Base-by-base conservation (phyloP, 2,329 filamentous ascomycete genomes). In the Colletotrichum falcatum region DNA sequence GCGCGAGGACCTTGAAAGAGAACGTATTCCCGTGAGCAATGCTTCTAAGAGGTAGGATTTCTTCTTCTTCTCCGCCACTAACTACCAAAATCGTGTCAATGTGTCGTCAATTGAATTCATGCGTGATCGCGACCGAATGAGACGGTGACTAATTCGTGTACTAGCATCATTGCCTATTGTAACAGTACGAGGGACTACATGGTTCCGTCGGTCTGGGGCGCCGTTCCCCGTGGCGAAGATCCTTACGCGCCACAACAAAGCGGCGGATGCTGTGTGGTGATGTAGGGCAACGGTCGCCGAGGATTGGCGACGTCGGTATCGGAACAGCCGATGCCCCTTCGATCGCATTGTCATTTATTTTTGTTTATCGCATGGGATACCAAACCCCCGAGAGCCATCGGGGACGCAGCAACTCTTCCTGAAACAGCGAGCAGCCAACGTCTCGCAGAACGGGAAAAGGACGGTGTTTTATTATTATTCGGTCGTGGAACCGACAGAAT, bases 181-280 rank as follows among this genome's bases (percentile, higher is more conserved):
- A 97, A 97, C 83, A 95, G 94, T 83, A 98, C 96, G 77, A 93
- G 95, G 83, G 96, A 99, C 82, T 98, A 97, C 86, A 98, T 99
- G 96, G 95, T 98, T 64, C 95, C 95, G 61, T 97, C 94, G 64
- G 93, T 97, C 82, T 99, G 96, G 96, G 95, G 95, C 76, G 89
- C 91, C 72, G 94, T 98, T 74, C 94, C 97, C 79, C 95, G 94
- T 87, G 92, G 93, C 81, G 96, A 98, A 81, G 96, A 99, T 81
- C 96, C 96, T n/a, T 99, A 99, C 81, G 94, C 95, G 78, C 95
- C 95, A 76, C 95, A 97, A 86, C 94, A 97, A 85, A 94, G 89
- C 76, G 92, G 91, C 79, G 93, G 94, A 78, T 99, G 96, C 90
- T 99, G 96, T 86, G 88, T 92, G 78, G 91, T 99, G 83, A 98